Conservation (phyloP, 352 stramenopile species). For the Blastocystis sp. region DNA sequence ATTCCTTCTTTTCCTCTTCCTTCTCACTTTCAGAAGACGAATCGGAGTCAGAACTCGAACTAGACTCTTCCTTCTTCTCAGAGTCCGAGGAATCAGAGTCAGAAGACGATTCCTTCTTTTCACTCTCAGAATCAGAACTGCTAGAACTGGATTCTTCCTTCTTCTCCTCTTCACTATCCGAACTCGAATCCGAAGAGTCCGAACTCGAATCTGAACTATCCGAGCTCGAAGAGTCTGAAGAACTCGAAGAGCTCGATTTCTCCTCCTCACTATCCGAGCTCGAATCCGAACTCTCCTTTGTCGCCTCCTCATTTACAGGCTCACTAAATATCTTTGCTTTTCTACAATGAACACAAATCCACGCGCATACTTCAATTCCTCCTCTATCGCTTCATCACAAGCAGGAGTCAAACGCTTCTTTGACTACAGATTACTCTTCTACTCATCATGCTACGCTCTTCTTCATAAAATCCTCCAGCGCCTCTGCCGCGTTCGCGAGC, state of each 20-base stretch:
- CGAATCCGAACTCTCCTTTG: neutral
- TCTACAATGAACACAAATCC: neutral
- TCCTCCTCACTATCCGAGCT: constrained; percentile 17
- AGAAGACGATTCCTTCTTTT: constrained; percentile 75
- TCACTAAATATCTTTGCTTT: neutral
- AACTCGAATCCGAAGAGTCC: constrained; percentile 1
- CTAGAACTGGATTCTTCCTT: constrained; percentile 64
- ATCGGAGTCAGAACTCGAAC: constrained; percentile 72
- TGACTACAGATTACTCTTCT: constrained; percentile 27
- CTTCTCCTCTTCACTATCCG: constrained; percentile 65
- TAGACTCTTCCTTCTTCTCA: constrained; percentile 76
- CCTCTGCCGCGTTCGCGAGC: neutral
- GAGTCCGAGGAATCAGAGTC: constrained; percentile 79
- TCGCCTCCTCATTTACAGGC: neutral
- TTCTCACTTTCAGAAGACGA: constrained; percentile 76
- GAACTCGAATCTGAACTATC: constrained; percentile 32
- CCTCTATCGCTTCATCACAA: constrained; percentile 41
- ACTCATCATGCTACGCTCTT: constrained; percentile 21
- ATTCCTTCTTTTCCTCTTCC: constrained; percentile 52
- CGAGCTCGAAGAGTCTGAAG: constrained; percentile 30
- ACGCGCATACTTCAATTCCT: constrained; percentile 60
- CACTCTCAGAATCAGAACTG: constrained; percentile 26
- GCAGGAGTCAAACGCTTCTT: constrained; percentile 29
- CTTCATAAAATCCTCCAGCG: constrained; percentile 3
- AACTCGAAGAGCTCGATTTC: neutral